Conservation (phyloP, 176 grass and related monocot genomes). For the Alloteropsis semialata region DNA sequence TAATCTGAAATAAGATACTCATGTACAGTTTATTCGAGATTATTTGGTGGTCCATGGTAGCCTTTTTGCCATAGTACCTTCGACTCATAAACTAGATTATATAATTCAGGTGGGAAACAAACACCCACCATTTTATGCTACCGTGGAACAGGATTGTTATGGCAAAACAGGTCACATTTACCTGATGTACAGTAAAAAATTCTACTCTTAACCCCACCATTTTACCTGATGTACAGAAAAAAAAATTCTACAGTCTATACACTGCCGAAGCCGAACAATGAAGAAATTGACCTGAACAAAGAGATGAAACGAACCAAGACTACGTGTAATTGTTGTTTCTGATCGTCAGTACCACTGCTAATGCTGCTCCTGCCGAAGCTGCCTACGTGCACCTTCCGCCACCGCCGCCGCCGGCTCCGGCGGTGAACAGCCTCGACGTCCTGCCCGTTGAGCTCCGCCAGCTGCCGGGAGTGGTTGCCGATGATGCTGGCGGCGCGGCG, state of each 20-base stretch:
- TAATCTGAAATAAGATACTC: too few species aligned
- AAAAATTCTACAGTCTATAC: not conserved
- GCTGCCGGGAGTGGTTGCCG: constrained; percentile 24
- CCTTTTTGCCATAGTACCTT: too few species aligned
- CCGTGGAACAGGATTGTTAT: not conserved
- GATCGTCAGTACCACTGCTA: too few species aligned
- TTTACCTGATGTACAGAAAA: not conserved
- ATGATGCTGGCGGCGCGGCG: constrained; percentile 28
- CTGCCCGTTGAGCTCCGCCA: constrained; percentile 33
- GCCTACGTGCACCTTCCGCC: not conserved
- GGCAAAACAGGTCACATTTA: not conserved
- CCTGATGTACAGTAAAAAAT: not conserved
- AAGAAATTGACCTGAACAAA: not conserved
- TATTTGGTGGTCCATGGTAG: too few species aligned
- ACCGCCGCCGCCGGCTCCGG: not conserved
- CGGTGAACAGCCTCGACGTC: not conserved
- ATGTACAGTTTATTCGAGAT: too few species aligned
- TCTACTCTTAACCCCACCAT: too few species aligned
- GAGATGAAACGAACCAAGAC: not conserved
- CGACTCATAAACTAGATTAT: too few species aligned
- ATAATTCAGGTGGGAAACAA: too few species aligned
- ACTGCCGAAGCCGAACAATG: not conserved
- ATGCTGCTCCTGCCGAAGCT: not conserved
- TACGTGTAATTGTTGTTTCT: not conserved
- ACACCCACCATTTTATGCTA: too few species aligned